Evolutionary conservation across 2,329 filamentous ascomycete genomes (phyloP).

Genomic region (Penicillium palitans): DNA sequence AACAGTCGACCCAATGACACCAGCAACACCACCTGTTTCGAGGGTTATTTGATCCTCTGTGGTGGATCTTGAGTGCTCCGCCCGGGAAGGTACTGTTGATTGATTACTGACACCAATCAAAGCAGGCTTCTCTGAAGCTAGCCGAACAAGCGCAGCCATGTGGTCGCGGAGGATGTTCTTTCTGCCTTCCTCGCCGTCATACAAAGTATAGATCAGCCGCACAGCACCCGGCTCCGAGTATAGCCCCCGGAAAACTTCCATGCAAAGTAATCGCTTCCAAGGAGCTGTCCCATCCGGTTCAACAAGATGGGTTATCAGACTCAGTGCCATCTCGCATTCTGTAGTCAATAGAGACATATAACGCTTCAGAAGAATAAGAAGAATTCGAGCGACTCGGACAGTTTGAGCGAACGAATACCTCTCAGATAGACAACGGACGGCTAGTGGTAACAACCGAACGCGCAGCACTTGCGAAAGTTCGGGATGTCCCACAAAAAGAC

Average conservation of each 20-base stretch:
- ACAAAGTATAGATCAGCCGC: slow-evolving; percentile 75
- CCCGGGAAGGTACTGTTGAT: slow-evolving; percentile 74
- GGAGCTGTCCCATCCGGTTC: slow-evolving; percentile 75
- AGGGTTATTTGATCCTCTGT: slow-evolving; percentile 81
- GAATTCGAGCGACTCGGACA: slow-evolving; percentile 76
- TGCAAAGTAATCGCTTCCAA: slow-evolving; percentile 87
- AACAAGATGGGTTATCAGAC: slow-evolving; percentile 78
- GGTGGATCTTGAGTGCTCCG: slow-evolving; percentile 56
- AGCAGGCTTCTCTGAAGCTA: slow-evolving; percentile 86
- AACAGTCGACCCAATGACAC: slow-evolving; percentile 76
- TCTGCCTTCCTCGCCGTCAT: slow-evolving; percentile 70
- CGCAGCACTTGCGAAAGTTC: slow-evolving; percentile 81
- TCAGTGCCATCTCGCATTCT: slow-evolving; percentile 81
- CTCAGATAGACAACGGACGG: slow-evolving; percentile 75
- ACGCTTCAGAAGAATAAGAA: slow-evolving; percentile 76
- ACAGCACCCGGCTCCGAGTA: slow-evolving; percentile 79
- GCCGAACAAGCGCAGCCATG: slow-evolving; percentile 82
- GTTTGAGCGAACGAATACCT: slow-evolving; percentile 78
- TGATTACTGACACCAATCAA: slow-evolving; percentile 87
- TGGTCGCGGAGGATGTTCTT: slow-evolving; percentile 78
- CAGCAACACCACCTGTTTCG: slow-evolving; percentile 82
- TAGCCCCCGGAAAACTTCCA: slow-evolving; percentile 85
- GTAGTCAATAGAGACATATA: slow-evolving; percentile 72
- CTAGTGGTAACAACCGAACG: slow-evolving; percentile 75
- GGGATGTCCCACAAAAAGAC: slow-evolving; percentile 72